A percentile compares a stretch with the other conserved stretches of the same genome.
phyloP scores from a whole-genome alignment of 2,329 filamentous ascomycete genomes.

The Penicillium sp. region DNA sequence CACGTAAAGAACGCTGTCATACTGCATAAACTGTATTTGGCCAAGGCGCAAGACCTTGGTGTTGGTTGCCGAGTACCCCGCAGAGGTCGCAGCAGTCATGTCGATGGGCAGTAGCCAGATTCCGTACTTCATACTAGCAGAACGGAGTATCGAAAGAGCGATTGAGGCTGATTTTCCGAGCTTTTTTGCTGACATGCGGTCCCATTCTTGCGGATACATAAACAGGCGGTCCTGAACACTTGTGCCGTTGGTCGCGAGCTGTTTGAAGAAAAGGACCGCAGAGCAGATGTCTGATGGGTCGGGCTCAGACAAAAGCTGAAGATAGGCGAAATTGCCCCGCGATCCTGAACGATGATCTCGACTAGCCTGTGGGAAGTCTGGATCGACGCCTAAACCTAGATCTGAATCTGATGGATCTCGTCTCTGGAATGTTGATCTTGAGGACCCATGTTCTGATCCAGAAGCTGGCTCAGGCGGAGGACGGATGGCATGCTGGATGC shows the following conservation, averaged over 20 bases:
- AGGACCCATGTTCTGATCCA: constrained; percentile 13
- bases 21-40: constrained; percentile 46
- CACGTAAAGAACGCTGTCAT: constrained; percentile 50
- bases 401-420: constrained; percentile 22
- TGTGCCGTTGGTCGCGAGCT: constrained; percentile 39
- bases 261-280: constrained; percentile 49
- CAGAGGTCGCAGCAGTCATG: constrained; percentile 38
- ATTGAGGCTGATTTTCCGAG: constrained; percentile 32
- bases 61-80: constrained; percentile 39
- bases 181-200: constrained; percentile 31
- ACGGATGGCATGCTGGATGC: constrained; percentile 72
- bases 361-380: constrained; percentile 17
- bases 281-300: constrained; percentile 52
- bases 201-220: constrained; percentile 53
- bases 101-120: constrained; percentile 49
- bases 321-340: constrained; percentile 44
- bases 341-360: constrained; percentile 7
- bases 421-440: constrained; percentile 28
- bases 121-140: constrained; percentile 43
- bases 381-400: constrained; percentile 15
- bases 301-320: constrained; percentile 49
- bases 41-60: constrained; percentile 43
- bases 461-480: constrained; percentile 25
- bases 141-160: constrained; percentile 43
- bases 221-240: constrained; percentile 47